These are phyloP conservation scores for Symbiodinium natans DNA, from an alignment of 73 alveolate genomes.

Conservation along the genomic window DNA sequence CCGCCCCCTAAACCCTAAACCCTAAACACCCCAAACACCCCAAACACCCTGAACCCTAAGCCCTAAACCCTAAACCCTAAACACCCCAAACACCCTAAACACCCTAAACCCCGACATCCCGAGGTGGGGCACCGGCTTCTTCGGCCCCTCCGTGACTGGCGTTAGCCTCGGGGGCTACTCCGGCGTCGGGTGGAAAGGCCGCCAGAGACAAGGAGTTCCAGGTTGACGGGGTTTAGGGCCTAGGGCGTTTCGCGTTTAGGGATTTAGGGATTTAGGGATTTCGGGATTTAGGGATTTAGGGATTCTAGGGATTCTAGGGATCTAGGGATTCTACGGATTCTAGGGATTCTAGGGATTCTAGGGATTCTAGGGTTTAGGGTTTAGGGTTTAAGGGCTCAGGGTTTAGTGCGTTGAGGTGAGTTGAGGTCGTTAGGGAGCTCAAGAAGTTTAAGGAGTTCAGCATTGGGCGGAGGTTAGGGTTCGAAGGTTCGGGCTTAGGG, in stretches of 20 bases:
- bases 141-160: constrained; percentile 63
- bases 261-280: background rate
- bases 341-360: no score
- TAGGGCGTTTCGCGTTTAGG: background rate
- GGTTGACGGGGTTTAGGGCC: background rate
- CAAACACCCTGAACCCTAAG: background rate
- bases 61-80: background rate
- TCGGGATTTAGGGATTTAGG: no score
- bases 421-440: background rate
- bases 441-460: background rate
- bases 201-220: background rate
- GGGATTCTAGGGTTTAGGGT: no score
- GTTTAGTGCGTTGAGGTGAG: no score
- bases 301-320: no score
- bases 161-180: constrained; percentile 59
- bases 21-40: background rate
- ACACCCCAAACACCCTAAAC: background rate
- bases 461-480: no score
- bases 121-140: constrained; percentile 74
- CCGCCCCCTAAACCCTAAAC: background rate
- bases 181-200: constrained; percentile 74
- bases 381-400: no score
- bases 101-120: background rate
- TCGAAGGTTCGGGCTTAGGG: no score
- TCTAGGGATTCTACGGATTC: no score